Evolutionary conservation across 2,329 filamentous ascomycete genomes (phyloP), one percentile per base, ranked within the genome.

Genomic region (Fusarium musae): DNA sequence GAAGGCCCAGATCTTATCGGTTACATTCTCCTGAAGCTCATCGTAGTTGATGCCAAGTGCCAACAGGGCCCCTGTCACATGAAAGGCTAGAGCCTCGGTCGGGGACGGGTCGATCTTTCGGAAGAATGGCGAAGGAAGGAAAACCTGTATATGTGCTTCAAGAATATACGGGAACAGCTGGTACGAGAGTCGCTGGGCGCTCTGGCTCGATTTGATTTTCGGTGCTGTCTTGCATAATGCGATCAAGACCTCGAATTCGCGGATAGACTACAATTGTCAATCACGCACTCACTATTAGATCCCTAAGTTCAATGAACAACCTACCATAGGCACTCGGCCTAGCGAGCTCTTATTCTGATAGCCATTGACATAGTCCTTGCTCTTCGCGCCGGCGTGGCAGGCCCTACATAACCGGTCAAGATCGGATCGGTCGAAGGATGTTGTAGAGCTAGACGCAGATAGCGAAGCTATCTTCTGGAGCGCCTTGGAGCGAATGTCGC

Each of bases 181-280:
- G 39, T 88, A 86, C n/a, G 92, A 89, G 43, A 99, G 89, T 77
- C 91, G 92, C 77, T 93, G 90, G 34, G 95, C 95, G 79, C 93
- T 92, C 69, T 93, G 90, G 46, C 85, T 82, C 50, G 90, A 91
- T 59, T 91, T 87, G 32, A 98, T 87, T 30, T 90, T 88, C 8
- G 94, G 92, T 7, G 95, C 94, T 59, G 96, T 94, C 83, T 95
- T 96, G 86, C 96, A 98, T 32, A 99, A 87, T 47, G 96, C 94
- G 32, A 98, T 85, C 32, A 99, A 88, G 59, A 97, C 93, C 82
- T 99, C 96, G 75, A 97, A 92, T 85, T 99, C 97, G 78, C 93
- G 92, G 60, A 95, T 90, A 59, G 92, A 93, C 94, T 97, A 80
- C 28, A 59, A 65, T 37, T 54, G 63, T 80, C 74, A 80, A 72